A percentile compares a stretch with the other conserved stretches of the same genome.
These are phyloP conservation scores for Vanrija humicola DNA, from an alignment of 1,284 basidiomycete species.

Conservation along the genomic window DNA sequence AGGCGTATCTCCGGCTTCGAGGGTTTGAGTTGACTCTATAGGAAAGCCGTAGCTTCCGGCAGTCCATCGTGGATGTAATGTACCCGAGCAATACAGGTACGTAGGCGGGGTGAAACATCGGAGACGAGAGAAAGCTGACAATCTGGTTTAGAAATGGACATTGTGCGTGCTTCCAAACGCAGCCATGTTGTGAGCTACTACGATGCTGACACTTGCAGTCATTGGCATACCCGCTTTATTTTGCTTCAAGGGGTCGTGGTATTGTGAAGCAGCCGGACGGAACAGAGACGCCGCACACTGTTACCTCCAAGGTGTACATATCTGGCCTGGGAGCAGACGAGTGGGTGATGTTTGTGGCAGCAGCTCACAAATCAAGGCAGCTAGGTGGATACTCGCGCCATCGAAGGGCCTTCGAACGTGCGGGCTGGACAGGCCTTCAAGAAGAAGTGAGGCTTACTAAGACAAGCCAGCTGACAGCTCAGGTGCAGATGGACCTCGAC, in stretches of 20 bases:
- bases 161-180: constrained; percentile 55
- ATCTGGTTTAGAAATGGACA: constrained; percentile 68
- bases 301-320: constrained; percentile 74
- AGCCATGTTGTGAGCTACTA: no score
- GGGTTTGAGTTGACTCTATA: background rate
- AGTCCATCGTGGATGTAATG: constrained; percentile 69
- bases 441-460: constrained; percentile 60
- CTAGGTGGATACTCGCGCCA: constrained; percentile 92
- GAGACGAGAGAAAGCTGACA: background rate
- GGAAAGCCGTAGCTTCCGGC: constrained; percentile 62
- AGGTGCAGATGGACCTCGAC: constrained; percentile 89
- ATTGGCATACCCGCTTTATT: constrained; percentile 85
- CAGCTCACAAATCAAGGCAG: constrained; percentile 48
- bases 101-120: background rate
- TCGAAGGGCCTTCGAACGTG: constrained; percentile 65
- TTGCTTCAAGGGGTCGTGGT: constrained; percentile 78
- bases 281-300: constrained; percentile 57
- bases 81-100: constrained; percentile 62
- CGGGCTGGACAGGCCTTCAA: constrained; percentile 69
- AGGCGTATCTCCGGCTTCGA: background rate
- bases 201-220: constrained; percentile 55
- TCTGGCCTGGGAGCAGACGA: constrained; percentile 95
- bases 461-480: background rate
- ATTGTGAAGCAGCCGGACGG: constrained; percentile 51
- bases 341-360: constrained; percentile 20